Evolutionary conservation across 2,329 filamentous ascomycete species (phyloP).

Genomic region (Trichoderma arundinaceum): DNA sequence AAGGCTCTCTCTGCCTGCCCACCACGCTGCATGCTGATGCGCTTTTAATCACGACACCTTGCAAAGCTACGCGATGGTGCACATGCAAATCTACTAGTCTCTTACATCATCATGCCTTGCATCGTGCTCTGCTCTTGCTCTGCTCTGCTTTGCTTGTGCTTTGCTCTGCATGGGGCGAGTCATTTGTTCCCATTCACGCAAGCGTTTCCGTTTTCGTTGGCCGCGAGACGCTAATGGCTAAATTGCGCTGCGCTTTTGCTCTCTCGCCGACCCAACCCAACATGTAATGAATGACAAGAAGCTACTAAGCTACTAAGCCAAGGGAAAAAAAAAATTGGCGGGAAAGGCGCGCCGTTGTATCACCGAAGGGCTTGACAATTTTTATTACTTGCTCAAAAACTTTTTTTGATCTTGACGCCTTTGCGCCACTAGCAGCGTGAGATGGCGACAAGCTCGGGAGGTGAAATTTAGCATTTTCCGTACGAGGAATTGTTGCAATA

Average conservation of each 20-base stretch:
- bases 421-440: conserved; percentile 2
- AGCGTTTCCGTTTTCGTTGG: not conserved
- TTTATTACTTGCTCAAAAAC: not conserved
- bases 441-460: conserved; percentile 20
- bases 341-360: not conserved
- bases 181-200: not conserved
- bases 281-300: not conserved
- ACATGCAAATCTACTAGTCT: too few species aligned
- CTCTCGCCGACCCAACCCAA: not conserved
- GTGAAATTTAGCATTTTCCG: not conserved
- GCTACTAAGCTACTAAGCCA: not conserved
- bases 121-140: too few species aligned
- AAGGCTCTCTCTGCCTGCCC: not conserved
- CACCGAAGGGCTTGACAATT: not conserved
- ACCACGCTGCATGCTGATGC: not conserved
- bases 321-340: not conserved
- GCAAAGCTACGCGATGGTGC: not conserved
- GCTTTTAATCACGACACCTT: not conserved
- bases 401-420: conserved; percentile 12
- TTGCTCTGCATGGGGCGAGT: not conserved
- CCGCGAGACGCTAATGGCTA: not conserved
- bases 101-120: too few species aligned
- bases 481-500: too few species aligned
- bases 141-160: not conserved
- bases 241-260: too few species aligned